phyloP scores from a whole-genome alignment of 2,329 filamentous ascomycete genomes.

The Aspergillus sp. region DNA sequence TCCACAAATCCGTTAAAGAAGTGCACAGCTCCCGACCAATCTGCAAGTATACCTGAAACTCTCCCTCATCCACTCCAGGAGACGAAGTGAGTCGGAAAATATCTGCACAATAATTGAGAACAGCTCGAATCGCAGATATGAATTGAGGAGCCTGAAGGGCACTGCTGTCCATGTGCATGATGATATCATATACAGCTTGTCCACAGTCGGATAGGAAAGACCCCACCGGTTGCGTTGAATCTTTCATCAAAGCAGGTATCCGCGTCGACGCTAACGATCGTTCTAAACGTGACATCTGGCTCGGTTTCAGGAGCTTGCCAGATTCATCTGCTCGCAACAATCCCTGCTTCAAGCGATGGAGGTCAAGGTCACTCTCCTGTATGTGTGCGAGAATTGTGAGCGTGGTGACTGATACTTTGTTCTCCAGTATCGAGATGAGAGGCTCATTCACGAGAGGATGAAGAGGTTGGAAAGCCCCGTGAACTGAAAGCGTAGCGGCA shows the following conservation, averaged over 20 bases:
- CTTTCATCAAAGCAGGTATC: slow-evolving; percentile 41
- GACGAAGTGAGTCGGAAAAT: slow-evolving; percentile 44
- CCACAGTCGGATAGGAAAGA: slow-evolving; percentile 38
- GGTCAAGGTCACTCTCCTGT: slow-evolving; percentile 36
- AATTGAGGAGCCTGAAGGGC: slow-evolving; percentile 23
- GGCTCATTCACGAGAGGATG: slow-evolving; percentile 43
- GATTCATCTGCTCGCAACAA: slow-evolving; percentile 31
- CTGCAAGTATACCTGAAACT: slow-evolving; percentile 54
- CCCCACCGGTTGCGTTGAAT: slow-evolving; percentile 39
- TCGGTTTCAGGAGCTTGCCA: slow-evolving; percentile 35
- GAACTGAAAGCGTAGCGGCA: slow-evolving; percentile 24
- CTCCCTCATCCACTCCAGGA: slow-evolving; percentile 49
- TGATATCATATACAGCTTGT: slow-evolving; percentile 33
- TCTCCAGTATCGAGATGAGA: slow-evolving; percentile 25
- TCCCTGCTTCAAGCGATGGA: slow-evolving; percentile 33
- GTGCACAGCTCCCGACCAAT: slow-evolving; percentile 34
- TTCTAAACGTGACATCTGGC: slow-evolving; percentile 41
- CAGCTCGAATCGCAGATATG: slow-evolving; percentile 25
- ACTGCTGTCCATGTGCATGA: slow-evolving; percentile 28
- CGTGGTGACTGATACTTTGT: slow-evolving; percentile 18
- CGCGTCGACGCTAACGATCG: slow-evolving; percentile 40
- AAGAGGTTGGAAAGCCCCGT: slow-evolving; percentile 29
- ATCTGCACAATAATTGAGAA: slow-evolving; percentile 49
- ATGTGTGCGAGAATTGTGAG: slow-evolving; percentile 31
- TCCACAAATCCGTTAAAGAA: slow-evolving; percentile 30